Evolutionary conservation across 768 basidiomycete genomes (phyloP).

Genomic region (Crucibulum laeve): DNA sequence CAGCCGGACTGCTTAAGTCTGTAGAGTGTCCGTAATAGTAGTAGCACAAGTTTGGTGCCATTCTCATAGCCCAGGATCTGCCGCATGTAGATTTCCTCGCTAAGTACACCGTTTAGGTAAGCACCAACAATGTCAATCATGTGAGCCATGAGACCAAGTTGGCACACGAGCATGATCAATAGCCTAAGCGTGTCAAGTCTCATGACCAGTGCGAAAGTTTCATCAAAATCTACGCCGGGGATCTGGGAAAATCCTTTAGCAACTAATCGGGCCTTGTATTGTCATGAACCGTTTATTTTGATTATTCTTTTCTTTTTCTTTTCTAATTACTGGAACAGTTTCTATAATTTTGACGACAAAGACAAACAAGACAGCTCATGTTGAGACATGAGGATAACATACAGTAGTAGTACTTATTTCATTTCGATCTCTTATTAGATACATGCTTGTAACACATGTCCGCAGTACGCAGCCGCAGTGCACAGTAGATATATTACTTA

Average conservation of each 20-base stretch:
- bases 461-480: too few species aligned
- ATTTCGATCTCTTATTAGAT: too few species aligned
- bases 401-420: too few species aligned
- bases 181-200: slow-evolving; percentile 14
- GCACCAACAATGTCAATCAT: not conserved
- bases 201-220: not conserved
- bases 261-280: not conserved
- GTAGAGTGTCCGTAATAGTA: not conserved
- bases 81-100: slow-evolving; percentile 1
- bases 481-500: too few species aligned
- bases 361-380: too few species aligned
- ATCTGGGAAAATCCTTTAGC: not conserved
- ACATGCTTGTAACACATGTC: too few species aligned
- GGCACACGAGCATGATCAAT: slow-evolving; percentile 14
- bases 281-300: too few species aligned
- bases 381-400: too few species aligned
- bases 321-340: too few species aligned
- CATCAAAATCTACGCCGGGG: not conserved
- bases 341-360: too few species aligned
- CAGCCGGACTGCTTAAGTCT: not conserved
- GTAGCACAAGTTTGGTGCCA: not conserved
- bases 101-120: slow-evolving; percentile 1
- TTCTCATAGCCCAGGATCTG: not conserved
- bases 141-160: not conserved
- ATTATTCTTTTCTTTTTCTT: too few species aligned